Percentiles rank a stretch among this genome's conserved stretches.
These are phyloP conservation scores for Aspergillus cejpii DNA, from an alignment of 2,329 filamentous ascomycete species.

Conservation along the genomic window DNA sequence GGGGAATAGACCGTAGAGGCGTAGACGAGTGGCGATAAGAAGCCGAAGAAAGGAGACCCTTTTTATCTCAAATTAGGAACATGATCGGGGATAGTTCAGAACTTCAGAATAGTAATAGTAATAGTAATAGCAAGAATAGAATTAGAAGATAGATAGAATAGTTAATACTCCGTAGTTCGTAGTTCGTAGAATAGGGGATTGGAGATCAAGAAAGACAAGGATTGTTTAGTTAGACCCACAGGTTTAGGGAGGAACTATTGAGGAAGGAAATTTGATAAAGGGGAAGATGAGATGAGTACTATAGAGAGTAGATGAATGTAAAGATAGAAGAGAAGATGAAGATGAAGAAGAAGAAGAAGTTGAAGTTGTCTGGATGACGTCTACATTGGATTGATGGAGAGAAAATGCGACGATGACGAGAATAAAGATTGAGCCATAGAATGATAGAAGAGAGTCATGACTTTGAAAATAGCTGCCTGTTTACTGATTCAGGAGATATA, in stretches of 20 bases:
- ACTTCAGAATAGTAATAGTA: too few species aligned
- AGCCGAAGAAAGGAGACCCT: neutral
- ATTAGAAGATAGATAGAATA: neutral
- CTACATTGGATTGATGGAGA: slow-evolving; percentile 20
- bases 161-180: too few species aligned
- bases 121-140: too few species aligned
- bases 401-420: slow-evolving; percentile 20
- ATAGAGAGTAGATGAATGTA: neutral
- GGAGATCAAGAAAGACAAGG: too few species aligned
- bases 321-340: neutral
- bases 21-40: too few species aligned
- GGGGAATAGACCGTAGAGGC: slow-evolving; percentile 6
- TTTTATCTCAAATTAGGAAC: neutral
- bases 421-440: neutral
- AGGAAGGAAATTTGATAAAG: neutral
- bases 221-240: too few species aligned
- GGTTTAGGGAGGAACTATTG: slow-evolving; percentile 8
- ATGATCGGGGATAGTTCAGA: neutral
- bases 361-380: slow-evolving; percentile 31
- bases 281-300: neutral
- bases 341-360: slow-evolving; percentile 1
- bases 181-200: neutral
- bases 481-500: neutral
- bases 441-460: neutral
- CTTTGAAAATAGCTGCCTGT: neutral